Percentiles rank a stretch among this genome's conserved stretches.
Evolutionary conservation across 1,284 basidiomycete species (phyloP).

Genomic region (Amylostereum areolatum): DNA sequence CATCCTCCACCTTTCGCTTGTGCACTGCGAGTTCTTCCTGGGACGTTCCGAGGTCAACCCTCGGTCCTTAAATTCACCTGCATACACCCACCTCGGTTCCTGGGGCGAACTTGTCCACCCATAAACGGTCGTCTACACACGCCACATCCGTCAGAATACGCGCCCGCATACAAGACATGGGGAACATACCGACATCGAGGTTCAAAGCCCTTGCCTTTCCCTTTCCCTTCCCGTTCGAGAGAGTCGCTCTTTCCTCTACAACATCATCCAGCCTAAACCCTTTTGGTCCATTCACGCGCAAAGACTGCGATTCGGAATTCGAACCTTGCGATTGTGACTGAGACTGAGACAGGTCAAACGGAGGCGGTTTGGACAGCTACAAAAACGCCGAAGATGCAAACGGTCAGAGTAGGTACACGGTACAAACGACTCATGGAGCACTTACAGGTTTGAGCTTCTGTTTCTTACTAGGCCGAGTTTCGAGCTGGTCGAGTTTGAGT

Average conservation of each 20-base stretch:
- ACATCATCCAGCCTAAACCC: too few relatives aligned
- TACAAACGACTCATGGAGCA: too few relatives aligned
- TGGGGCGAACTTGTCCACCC: conserved; percentile 79
- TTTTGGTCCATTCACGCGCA: conserved; percentile 1
- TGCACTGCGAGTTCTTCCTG: conserved; percentile 86
- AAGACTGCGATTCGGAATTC: not conserved
- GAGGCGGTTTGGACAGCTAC: conserved; percentile 30
- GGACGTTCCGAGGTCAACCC: too few relatives aligned
- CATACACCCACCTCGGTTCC: conserved; percentile 55
- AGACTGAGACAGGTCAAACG: conserved; percentile 22
- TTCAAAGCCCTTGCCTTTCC: conserved; percentile 33
- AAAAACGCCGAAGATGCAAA: too few relatives aligned
- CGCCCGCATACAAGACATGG: not conserved
- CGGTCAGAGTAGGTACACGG: too few relatives aligned
- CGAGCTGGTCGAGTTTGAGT: conserved; percentile 15
- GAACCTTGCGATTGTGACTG: not conserved
- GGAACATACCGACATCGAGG: conserved; percentile 10
- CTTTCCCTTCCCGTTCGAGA: conserved; percentile 37
- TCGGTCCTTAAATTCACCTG: too few relatives aligned
- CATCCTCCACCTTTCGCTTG: conserved; percentile 79
- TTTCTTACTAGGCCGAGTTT: conserved; percentile 19
- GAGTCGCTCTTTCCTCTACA: too few relatives aligned
- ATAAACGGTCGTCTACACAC: conserved; percentile 45
- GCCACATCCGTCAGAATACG: conserved; percentile 2
- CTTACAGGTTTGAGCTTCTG: conserved; percentile 32